Conservation (phyloP, 192 early-diverging fungal genomes). For the Coemansia sp. region DNA sequence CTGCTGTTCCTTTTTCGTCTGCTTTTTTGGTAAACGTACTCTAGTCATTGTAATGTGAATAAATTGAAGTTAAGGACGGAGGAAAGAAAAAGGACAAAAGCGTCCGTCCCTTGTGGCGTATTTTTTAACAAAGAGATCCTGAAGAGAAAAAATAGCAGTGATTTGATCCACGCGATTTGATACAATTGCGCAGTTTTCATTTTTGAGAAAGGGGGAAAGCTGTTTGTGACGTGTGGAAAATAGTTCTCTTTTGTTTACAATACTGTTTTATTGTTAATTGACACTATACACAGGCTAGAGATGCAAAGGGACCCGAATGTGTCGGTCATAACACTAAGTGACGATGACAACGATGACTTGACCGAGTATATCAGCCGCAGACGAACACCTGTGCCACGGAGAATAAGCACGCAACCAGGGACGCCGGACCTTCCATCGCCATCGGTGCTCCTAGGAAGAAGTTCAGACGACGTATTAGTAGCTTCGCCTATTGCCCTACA, state of each 20-base stretch:
- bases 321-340: neutral
- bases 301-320: neutral
- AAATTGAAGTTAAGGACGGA: neutral
- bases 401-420: slow-evolving; percentile 7
- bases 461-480: neutral
- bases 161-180: no score
- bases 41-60: neutral
- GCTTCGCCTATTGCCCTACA: neutral
- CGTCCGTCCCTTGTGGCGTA: no score
- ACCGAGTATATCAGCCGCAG: neutral
- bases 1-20: no score
- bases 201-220: no score
- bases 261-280: neutral
- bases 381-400: neutral
- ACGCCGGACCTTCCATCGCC: slow-evolving; percentile 48
- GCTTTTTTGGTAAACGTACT: neutral
- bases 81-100: no score
- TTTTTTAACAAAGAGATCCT: no score
- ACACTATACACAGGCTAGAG: neutral
- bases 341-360: neutral
- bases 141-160: no score
- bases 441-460: slow-evolving; percentile 19
- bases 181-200: no score
- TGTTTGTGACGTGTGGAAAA: no score
- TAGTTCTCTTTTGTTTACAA: neutral